A percentile compares a stretch with the other conserved stretches of the same genome.
Conservation (phyloP, 495 filamentous ascomycete genomes). For the Tuber microsphaerosporum region DNA sequence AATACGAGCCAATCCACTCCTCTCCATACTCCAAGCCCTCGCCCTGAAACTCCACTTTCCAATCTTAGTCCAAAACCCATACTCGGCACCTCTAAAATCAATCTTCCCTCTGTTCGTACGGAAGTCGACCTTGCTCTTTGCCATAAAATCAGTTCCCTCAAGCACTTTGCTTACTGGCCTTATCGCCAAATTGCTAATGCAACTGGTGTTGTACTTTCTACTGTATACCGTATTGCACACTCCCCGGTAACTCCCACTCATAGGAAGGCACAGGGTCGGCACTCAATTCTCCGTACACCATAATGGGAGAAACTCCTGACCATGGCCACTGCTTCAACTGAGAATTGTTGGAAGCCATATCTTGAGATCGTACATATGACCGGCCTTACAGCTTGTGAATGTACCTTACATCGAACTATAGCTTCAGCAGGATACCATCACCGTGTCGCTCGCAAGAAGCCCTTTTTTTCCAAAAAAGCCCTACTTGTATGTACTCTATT, state of each 20-base stretch:
- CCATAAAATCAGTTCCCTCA: not conserved
- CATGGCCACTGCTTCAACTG: too few species aligned
- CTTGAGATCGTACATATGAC: not conserved
- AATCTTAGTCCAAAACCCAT: too few species aligned
- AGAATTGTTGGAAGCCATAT: not conserved
- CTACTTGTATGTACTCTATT: not conserved
- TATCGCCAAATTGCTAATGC: not conserved
- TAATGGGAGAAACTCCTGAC: too few species aligned
- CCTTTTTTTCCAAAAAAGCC: not conserved
- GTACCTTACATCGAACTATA: not conserved
- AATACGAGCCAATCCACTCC: too few species aligned
- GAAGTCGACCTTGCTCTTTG: not conserved
- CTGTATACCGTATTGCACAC: not conserved
- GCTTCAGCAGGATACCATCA: not conserved
- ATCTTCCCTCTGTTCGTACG: too few species aligned
- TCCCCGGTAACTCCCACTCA: too few species aligned
- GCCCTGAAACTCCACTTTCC: too few species aligned
- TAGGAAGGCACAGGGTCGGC: too few species aligned
- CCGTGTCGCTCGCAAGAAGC: not conserved
- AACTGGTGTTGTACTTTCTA: not conserved
- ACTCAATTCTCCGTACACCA: too few species aligned
- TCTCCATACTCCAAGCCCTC: too few species aligned
- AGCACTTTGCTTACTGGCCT: not conserved
- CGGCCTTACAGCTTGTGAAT: too few species aligned
- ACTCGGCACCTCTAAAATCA: too few species aligned